Conservation (phyloP, 176 grass and related monocot genomes). For the Paspalum notatum region DNA sequence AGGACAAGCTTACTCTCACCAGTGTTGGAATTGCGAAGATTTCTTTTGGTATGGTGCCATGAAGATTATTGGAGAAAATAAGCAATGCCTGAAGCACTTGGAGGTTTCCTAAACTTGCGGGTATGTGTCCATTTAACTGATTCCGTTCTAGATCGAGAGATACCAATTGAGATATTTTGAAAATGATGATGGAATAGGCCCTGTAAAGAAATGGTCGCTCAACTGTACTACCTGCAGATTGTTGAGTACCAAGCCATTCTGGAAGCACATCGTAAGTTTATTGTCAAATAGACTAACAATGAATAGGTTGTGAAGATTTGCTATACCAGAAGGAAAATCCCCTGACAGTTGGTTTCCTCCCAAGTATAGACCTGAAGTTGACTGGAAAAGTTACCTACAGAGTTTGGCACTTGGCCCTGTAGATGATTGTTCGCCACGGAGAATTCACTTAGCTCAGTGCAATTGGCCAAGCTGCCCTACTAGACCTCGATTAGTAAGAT, state of each 20-base stretch:
- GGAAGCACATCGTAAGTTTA: background rate
- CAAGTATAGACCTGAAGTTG: background rate
- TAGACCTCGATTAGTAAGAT: slow-evolving; percentile 1
- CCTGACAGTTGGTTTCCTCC: background rate
- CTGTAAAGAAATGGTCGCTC: background rate
- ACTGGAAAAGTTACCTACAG: background rate
- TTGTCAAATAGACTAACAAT: background rate
- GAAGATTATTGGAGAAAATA: slow-evolving; percentile 1
- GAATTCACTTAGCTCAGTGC: background rate
- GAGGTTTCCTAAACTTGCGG: background rate
- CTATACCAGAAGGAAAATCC: background rate
- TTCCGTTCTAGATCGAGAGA: background rate
- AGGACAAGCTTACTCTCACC: background rate
- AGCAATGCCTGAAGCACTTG: background rate
- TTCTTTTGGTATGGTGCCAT: background rate
- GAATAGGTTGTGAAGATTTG: background rate
- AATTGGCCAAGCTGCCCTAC: slow-evolving; percentile 27
- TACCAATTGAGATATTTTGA: slow-evolving; percentile 16
- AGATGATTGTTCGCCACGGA: background rate
- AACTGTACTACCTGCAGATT: background rate
- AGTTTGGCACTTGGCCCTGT: background rate
- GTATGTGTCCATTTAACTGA: background rate
- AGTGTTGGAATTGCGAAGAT: slow-evolving; percentile 17
- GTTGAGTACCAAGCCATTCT: background rate
- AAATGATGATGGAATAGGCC: background rate